Conservation (phyloP, 495 filamentous ascomycete genomes). For the Clohesyomyces aquaticus region DNA sequence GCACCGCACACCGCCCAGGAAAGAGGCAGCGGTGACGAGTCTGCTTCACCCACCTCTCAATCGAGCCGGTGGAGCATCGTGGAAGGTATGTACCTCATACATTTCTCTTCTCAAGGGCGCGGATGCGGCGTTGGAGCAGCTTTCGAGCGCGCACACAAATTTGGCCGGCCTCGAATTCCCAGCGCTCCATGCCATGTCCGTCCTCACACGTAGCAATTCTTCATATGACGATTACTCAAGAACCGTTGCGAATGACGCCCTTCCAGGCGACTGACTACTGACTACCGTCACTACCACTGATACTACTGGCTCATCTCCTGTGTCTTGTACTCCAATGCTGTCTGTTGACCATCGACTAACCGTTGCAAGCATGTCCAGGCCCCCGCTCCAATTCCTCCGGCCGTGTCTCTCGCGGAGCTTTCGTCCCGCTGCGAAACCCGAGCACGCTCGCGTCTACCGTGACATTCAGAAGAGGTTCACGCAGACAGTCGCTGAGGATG, state of each 20-base stretch:
- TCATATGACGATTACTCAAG: conserved; percentile 50
- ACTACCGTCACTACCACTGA: conserved; percentile 49
- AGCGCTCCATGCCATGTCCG: too few relatives aligned
- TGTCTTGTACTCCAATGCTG: conserved; percentile 4
- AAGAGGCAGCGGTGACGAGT: too few relatives aligned
- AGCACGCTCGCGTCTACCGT: conserved; percentile 55
- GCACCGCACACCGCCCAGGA: too few relatives aligned
- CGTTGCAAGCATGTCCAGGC: conserved; percentile 38
- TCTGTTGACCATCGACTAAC: conserved; percentile 14
- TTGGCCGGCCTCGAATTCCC: too few relatives aligned
- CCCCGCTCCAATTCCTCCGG: conserved; percentile 56
- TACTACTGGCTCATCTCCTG: conserved; percentile 30
- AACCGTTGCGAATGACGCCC: conserved; percentile 95
- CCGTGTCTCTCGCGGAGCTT: conserved; percentile 54
- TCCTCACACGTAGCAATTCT: too few relatives aligned
- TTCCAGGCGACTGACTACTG: conserved; percentile 62
- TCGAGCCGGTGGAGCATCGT: background rate
- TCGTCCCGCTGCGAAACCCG: conserved; percentile 36
- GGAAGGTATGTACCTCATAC: conserved; percentile 14
- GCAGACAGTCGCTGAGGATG: conserved; percentile 6
- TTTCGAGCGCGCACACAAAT: too few relatives aligned
- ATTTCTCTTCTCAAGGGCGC: too few relatives aligned
- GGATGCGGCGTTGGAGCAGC: too few relatives aligned
- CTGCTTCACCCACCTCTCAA: conserved; percentile 37
- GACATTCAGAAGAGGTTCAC: conserved; percentile 37